phyloP scores from a whole-genome alignment of 2,329 filamentous ascomycete species.

The Chaetomium strumarium region DNA sequence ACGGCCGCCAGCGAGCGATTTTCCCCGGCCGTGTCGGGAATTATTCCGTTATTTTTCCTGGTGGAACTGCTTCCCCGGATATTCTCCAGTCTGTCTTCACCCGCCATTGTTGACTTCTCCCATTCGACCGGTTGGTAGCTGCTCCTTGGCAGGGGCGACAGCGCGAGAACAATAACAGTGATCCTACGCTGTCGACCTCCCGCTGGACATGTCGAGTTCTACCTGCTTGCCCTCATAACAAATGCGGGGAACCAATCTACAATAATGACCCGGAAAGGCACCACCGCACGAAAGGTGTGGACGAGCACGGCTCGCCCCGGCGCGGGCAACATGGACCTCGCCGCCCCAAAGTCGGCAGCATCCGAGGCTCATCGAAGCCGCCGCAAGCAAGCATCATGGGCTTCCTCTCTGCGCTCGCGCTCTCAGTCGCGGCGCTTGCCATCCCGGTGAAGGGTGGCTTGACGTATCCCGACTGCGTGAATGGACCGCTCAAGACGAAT shows the following conservation, averaged over 20 bases:
- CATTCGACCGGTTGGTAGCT: not conserved
- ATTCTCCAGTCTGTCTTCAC: too few species aligned
- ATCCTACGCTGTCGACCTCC: not conserved
- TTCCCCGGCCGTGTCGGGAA: too few species aligned
- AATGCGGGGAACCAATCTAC: constrained; percentile 5
- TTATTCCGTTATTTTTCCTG: too few species aligned
- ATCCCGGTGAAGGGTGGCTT: constrained; percentile 8
- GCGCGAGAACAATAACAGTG: not conserved
- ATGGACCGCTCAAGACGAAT: constrained; percentile 15
- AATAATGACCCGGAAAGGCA: not conserved
- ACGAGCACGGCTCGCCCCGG: not conserved
- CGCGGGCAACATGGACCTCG: not conserved
- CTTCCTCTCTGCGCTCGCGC: not conserved
- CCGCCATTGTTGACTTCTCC: too few species aligned
- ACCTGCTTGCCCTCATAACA: not conserved
- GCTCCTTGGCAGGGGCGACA: not conserved
- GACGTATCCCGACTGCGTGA: constrained; percentile 18
- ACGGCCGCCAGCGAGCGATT: too few species aligned
- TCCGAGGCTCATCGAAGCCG: not conserved
- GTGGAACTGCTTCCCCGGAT: too few species aligned
- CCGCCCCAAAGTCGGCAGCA: not conserved
- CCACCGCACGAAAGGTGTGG: too few species aligned
- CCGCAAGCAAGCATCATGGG: constrained; percentile 6
- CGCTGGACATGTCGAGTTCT: not conserved
- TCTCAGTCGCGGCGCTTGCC: constrained; percentile 2